Percentiles rank a stretch among this genome's conserved stretches.
Conservation (phyloP, 2,329 filamentous ascomycete genomes). For the Paecilomyces dactylethromorphus region DNA sequence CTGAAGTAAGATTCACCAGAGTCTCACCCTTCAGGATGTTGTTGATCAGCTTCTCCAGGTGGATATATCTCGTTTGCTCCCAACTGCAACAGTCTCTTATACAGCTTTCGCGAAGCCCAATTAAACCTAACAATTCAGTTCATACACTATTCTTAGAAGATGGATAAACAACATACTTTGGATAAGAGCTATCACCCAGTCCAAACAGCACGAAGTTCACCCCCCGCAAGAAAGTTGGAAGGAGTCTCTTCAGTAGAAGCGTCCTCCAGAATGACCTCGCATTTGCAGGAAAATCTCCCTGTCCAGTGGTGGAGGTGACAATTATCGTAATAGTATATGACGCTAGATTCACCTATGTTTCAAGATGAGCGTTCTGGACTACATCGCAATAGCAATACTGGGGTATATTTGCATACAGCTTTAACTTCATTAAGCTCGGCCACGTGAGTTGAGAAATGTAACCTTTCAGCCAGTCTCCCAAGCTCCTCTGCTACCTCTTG, state of each 20-base stretch:
- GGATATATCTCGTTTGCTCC: constrained; percentile 71
- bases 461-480: constrained; percentile 63
- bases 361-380: not conserved
- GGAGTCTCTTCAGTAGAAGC: constrained; percentile 70
- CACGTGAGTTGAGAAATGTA: constrained; percentile 71
- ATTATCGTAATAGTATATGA: constrained; percentile 52
- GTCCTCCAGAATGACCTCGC: constrained; percentile 76
- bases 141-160: not conserved
- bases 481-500: constrained; percentile 87
- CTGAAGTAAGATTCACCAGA: too few relatives aligned
- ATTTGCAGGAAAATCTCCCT: constrained; percentile 88
- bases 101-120: constrained; percentile 82
- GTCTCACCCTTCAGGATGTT: constrained; percentile 83
- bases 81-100: constrained; percentile 75
- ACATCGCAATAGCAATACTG: not conserved
- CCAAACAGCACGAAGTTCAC: constrained; percentile 81
- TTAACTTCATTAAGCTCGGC: constrained; percentile 70
- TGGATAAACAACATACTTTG: constrained; percentile 55
- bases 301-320: constrained; percentile 84
- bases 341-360: constrained; percentile 25
- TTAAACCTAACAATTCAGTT: constrained; percentile 62
- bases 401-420: constrained; percentile 48
- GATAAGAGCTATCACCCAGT: constrained; percentile 89
- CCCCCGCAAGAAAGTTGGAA: constrained; percentile 59
- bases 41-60: constrained; percentile 83